phyloP scores from a whole-genome alignment of 768 basidiomycete species.

The Cytidiella melzeri region DNA sequence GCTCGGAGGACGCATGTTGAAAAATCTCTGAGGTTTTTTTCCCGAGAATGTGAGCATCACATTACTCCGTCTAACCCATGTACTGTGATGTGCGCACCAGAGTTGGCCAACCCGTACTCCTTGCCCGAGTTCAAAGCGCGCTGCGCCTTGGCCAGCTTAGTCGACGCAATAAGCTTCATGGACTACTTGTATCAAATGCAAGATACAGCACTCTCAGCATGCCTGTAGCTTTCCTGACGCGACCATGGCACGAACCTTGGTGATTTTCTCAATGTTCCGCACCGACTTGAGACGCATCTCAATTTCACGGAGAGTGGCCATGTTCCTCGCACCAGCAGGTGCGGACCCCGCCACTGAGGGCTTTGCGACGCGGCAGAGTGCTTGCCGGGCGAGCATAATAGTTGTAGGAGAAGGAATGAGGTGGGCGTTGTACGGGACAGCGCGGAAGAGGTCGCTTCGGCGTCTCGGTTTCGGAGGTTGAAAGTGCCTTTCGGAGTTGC shows the following conservation, averaged over 20 bases:
- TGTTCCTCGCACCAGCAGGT: constrained; percentile 61
- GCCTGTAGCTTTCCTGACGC: not conserved
- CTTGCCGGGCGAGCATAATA: constrained; percentile 45
- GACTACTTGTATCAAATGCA: constrained; percentile 43
- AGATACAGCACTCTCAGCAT: not conserved
- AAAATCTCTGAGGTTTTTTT: constrained; percentile 97
- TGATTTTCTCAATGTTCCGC: constrained; percentile 99
- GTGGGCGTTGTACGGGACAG: constrained; percentile 21
- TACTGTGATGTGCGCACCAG: constrained; percentile 53
- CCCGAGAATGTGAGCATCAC: no score
- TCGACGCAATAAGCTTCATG: constrained; percentile 99
- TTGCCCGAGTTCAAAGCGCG: constrained; percentile 89
- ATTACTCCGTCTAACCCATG: no score
- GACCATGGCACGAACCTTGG: constrained; percentile 56
- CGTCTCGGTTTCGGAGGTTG: constrained; percentile 4
- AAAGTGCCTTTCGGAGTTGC: not conserved
- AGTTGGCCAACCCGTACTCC: constrained; percentile 87
- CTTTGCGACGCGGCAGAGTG: constrained; percentile 40
- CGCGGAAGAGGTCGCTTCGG: constrained; percentile 14
- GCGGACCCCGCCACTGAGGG: constrained; percentile 33
- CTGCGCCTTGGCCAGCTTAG: constrained; percentile 93
- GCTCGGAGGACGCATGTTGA: constrained; percentile 65
- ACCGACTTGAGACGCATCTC: constrained; percentile 96
- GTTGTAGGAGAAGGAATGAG: constrained; percentile 16
- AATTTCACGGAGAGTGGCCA: constrained; percentile 97